Conservation (phyloP, 345 rosid genomes). For the Schrenkiella parvula region DNA sequence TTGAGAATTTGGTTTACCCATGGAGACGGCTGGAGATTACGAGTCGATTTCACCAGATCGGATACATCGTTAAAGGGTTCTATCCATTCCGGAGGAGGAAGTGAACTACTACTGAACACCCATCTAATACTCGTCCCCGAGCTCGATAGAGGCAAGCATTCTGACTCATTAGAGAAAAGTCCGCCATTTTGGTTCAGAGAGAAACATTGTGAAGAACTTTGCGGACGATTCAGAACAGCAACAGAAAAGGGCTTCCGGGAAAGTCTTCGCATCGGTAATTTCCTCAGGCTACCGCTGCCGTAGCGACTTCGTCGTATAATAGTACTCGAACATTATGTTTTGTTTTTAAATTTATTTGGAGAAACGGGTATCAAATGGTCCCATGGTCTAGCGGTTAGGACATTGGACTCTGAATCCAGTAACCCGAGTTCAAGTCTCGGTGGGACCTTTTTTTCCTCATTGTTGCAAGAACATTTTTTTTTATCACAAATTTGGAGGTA, state of each 20-base stretch:
- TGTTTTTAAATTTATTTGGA: rapidly evolving
- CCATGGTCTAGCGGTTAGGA: conserved; percentile 80
- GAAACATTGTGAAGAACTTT: conserved; percentile 7
- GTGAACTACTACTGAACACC: conserved; percentile 36
- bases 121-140: conserved; percentile 34
- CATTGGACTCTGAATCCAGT: conserved; percentile 96
- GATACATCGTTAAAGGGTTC: conserved; percentile 78
- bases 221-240: conserved; percentile 17
- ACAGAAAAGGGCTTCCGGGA: conserved; percentile 19
- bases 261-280: conserved; percentile 38
- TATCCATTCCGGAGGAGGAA: conserved; percentile 86
- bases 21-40: conserved; percentile 54
- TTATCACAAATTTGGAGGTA: background rate
- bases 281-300: conserved; percentile 5
- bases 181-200: conserved; percentile 28
- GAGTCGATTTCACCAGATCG: conserved; percentile 39
- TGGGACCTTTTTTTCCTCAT: conserved; percentile 56
- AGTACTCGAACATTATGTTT: background rate
- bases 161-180: conserved; percentile 5
- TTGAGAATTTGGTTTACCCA: conserved; percentile 61
- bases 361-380: background rate
- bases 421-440: conserved; percentile 99
- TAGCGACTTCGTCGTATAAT: conserved; percentile 8
- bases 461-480: background rate
- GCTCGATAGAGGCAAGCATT: conserved; percentile 6